Evolutionary conservation across 306 rosid species (phyloP), one percentile per base, ranked within the genome.

Genomic region (Prunus davidiana): DNA sequence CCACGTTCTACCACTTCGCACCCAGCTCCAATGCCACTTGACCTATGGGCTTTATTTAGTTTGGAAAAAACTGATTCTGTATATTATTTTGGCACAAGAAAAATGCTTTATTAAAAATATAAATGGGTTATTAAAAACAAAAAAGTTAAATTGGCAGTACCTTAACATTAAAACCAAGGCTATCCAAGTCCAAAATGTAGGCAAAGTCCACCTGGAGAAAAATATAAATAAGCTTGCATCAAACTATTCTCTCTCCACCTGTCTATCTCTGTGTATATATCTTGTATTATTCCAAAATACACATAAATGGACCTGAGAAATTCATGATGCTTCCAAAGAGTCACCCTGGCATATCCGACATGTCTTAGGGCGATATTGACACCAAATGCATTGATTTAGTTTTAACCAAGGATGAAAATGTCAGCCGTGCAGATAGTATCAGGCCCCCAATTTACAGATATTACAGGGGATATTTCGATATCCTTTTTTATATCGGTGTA

Each of bases 141-240:
- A 62, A 64, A 51, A 19, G 49, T 38, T 34, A 11, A 69, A 69
- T 56, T 22, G 28, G 47, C 27, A 64, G 20, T 88, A 95, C 99
- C 97, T 95, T 87, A 60, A 92, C 93, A 81, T 88, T 84, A 88
- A 95, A 89, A 82, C 99, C 99, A 80, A 95, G 91, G 81, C 90
- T 85, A 83, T 95, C 99, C 89, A 92, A 82, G 85, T 95, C 99
- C 84, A 89, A 87, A 50, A 95, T 92, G 87, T 85, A 56, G 55
- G 97, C 97, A 83, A 54, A 88, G 79, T 95, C 99, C 80, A 95
- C 96, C 99, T 95, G 92, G 71, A 82, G 74, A 82, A 66, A 70
- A 63, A 75, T 11, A 43, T 81, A 76, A 76, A 72, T 61, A 55
- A 81, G 69, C 76, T 67, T 75, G 65, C 72, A 74, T 49, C 8